Conservation (phyloP, 768 basidiomycete genomes). For the Galerina marginata region DNA sequence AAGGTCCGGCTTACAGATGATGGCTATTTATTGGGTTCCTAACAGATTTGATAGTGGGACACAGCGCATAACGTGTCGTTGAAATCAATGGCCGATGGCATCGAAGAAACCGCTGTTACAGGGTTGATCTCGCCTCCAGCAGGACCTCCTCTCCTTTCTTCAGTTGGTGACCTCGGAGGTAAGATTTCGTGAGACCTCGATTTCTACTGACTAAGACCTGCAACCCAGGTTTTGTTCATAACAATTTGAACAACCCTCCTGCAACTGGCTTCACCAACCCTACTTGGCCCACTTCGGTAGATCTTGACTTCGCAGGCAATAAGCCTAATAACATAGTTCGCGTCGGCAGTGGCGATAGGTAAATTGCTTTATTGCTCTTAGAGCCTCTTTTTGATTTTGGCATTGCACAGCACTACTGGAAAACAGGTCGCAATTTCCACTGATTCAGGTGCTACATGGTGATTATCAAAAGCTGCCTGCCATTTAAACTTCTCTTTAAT, state of each 20-base stretch:
- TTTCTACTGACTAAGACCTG: background rate
- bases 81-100: constrained; percentile 63
- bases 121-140: constrained; percentile 66
- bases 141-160: constrained; percentile 62
- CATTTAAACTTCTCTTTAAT: background rate
- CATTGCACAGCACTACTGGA: constrained; percentile 40
- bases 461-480: background rate
- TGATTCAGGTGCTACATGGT: constrained; percentile 61
- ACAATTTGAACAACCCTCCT: constrained; percentile 46
- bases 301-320: constrained; percentile 61
- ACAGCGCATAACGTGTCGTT: constrained; percentile 61
- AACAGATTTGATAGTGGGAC: constrained; percentile 52
- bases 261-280: constrained; percentile 47
- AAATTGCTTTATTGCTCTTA: constrained; percentile 1
- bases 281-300: constrained; percentile 49
- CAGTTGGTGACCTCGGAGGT: constrained; percentile 61
- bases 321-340: constrained; percentile 55
- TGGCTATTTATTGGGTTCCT: background rate
- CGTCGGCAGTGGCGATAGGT: constrained; percentile 56
- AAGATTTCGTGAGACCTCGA: background rate
- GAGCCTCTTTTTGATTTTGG: background rate
- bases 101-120: constrained; percentile 67
- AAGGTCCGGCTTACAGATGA: constrained; percentile 28
- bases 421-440: constrained; percentile 64
- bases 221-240: constrained; percentile 52